A percentile compares a stretch with the other conserved stretches of the same genome.
Evolutionary conservation across 306 rosid genomes (phyloP).

Genomic region (Acacia crassicarpa): DNA sequence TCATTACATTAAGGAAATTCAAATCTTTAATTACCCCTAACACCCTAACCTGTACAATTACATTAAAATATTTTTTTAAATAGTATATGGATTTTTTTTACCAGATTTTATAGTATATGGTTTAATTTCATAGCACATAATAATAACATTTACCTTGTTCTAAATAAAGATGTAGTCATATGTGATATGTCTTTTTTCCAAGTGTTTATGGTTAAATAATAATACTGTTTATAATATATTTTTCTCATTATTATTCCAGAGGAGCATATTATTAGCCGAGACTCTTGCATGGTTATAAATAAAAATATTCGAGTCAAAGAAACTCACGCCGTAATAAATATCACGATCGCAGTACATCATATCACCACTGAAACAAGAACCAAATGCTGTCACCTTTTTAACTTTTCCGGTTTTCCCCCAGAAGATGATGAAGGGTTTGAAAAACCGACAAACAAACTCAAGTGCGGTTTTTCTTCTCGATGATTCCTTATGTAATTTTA

Average conservation of each 20-base stretch:
- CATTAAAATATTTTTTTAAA: no score
- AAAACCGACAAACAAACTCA: conserved; percentile 12
- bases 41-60: no score
- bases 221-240: no score
- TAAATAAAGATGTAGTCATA: no score
- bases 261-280: background rate
- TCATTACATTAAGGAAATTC: no score
- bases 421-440: background rate
- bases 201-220: no score
- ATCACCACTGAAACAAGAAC: conserved; percentile 42
- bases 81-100: no score
- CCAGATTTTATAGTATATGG: no score
- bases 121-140: no score
- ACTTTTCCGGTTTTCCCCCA: conserved; percentile 2
- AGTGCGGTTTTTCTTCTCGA: conserved; percentile 41
- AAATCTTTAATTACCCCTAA: no score
- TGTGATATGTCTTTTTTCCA: no score
- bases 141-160: no score
- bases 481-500: conserved; percentile 25
- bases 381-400: conserved; percentile 41
- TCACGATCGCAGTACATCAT: background rate
- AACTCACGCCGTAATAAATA: background rate
- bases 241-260: background rate
- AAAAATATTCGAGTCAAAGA: background rate
- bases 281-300: background rate